phyloP scores from a whole-genome alignment of 2,329 filamentous ascomycete species.

The Colletotrichum eremochloae region DNA sequence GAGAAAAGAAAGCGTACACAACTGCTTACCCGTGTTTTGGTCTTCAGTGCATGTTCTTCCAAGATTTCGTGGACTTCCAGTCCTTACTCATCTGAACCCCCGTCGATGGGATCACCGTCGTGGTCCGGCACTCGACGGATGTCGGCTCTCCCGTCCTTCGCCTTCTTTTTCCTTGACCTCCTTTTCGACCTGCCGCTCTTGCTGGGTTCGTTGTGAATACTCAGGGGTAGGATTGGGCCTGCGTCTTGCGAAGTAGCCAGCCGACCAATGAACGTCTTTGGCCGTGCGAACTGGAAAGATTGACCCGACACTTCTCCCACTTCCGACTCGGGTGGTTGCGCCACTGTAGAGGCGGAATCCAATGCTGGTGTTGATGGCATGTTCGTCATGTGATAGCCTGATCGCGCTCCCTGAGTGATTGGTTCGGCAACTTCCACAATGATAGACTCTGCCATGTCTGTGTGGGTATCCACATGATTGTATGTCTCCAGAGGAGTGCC shows the following conservation, averaged over 20 bases:
- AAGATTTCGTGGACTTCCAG: not conserved
- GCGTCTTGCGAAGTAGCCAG: constrained; percentile 10
- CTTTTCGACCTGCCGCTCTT: constrained; percentile 13
- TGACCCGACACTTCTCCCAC: not conserved
- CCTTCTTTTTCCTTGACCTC: constrained; percentile 11
- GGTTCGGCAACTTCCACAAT: not conserved
- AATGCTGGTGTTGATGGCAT: constrained; percentile 16
- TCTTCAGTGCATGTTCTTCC: not conserved
- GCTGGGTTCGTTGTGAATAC: not conserved
- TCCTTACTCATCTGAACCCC: constrained; percentile 20
- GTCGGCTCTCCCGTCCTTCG: constrained; percentile 33
- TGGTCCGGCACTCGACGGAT: constrained; percentile 38
- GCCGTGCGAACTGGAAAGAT: constrained; percentile 35
- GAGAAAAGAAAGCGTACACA: not conserved
- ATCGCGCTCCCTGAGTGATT: not conserved
- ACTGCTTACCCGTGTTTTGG: not conserved
- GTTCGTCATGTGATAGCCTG: not conserved
- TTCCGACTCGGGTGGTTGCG: constrained; percentile 28
- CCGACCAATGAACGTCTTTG: constrained; percentile 39
- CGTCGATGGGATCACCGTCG: constrained; percentile 41
- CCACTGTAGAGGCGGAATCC: constrained; percentile 20
- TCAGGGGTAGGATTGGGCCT: not conserved
- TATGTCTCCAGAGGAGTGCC: not conserved
- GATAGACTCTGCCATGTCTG: not conserved
- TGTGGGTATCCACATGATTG: not conserved